A percentile compares a stretch with the other conserved stretches of the same genome.
Conservation (phyloP, 1,284 basidiomycete species). For the Malassezia equina region DNA sequence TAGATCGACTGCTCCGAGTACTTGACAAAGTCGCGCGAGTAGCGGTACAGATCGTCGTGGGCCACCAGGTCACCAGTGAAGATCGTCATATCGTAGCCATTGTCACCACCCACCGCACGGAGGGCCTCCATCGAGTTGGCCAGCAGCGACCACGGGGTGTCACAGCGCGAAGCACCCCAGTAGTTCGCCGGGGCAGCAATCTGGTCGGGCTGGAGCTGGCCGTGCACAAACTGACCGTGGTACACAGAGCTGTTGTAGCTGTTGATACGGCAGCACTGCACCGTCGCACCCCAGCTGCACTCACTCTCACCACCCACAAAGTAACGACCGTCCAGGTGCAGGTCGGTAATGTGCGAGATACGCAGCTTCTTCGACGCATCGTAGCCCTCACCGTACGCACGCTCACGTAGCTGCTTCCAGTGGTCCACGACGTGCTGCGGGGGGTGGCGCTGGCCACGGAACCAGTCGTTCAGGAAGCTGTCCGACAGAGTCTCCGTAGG, state of each 20-base stretch:
- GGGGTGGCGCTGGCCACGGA: slow-evolving; percentile 23
- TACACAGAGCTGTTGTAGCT: slow-evolving; percentile 51
- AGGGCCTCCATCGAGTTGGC: slow-evolving; percentile 60
- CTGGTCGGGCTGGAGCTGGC: slow-evolving; percentile 19
- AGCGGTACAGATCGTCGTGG: slow-evolving; percentile 38
- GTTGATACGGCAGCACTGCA: slow-evolving; percentile 60
- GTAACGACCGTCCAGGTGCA: slow-evolving; percentile 70
- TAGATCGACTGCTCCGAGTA: slow-evolving; percentile 43
- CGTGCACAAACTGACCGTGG: slow-evolving; percentile 49
- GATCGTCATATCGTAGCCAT: slow-evolving; percentile 59
- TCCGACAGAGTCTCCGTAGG: slow-evolving; percentile 24
- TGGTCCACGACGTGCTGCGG: slow-evolving; percentile 3
- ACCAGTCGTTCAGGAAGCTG: slow-evolving; percentile 34
- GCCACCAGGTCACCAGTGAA: slow-evolving; percentile 69
- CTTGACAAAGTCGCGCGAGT: slow-evolving; percentile 35
- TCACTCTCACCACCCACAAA: slow-evolving; percentile 64
- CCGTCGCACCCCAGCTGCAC: slow-evolving; percentile 55
- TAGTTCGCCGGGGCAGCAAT: slow-evolving; percentile 28
- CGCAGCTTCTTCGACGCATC: slow-evolving; percentile 51
- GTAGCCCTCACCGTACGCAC: slow-evolving; percentile 1
- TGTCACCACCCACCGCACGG: slow-evolving; percentile 56
- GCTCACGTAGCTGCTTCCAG: slow-evolving; percentile 10
- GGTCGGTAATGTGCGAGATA: slow-evolving; percentile 65
- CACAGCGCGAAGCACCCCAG: slow-evolving; percentile 53
- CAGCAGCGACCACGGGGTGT: slow-evolving; percentile 60